These are phyloP conservation scores for Rhododendron henanense DNA, from an alignment of 148 eudicot genomes.

Conservation along the genomic window DNA sequence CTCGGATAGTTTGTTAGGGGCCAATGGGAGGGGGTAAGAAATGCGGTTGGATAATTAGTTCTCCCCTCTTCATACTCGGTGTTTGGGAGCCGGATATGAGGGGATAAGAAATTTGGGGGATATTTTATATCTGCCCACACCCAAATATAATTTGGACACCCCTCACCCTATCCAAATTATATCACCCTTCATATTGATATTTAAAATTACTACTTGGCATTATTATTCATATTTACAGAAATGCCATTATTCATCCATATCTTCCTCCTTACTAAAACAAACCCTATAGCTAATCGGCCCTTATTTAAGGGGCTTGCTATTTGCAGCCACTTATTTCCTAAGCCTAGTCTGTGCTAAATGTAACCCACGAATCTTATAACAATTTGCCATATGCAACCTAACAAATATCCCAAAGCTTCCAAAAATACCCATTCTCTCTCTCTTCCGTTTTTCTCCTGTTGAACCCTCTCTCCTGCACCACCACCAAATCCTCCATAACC, in stretches of 20 bases:
- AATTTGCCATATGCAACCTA: too few species aligned
- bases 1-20: background rate
- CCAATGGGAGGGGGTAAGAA: background rate
- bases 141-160: background rate
- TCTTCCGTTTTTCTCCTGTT: too few species aligned
- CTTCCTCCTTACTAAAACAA: background rate
- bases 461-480: too few species aligned
- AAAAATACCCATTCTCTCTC: too few species aligned
- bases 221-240: background rate
- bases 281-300: too few species aligned
- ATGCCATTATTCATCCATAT: background rate
- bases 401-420: too few species aligned
- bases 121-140: background rate
- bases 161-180: background rate
- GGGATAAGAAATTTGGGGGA: background rate
- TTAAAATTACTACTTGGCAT: background rate
- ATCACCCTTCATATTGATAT: background rate
- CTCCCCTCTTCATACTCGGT: background rate
- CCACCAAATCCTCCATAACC: too few species aligned
- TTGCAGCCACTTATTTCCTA: too few species aligned
- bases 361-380: too few species aligned
- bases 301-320: too few species aligned
- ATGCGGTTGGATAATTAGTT: background rate
- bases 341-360: too few species aligned
- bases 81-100: background rate